Base-by-base conservation (phyloP, 75 land plant species). In the Pinus albicaulis region DNA sequence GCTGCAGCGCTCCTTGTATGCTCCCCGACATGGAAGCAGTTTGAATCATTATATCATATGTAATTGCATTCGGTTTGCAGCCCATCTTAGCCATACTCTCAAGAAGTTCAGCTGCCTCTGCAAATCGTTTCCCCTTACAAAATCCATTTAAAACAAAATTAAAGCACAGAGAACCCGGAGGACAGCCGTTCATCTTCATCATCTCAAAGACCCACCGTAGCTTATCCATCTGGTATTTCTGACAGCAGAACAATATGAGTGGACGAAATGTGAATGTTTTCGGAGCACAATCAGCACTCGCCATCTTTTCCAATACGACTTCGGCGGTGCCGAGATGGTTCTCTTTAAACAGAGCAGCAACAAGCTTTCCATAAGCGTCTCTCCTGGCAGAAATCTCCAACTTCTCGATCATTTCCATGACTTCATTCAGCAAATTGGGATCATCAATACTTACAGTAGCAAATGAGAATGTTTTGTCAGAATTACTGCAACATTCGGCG, bases 141-240 rank as follows among this genome's bases (percentile, higher is more conserved):
- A 64, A 4, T 16, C 16, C 34, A 15, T 38, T 64, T 31, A 64
- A 64, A 64, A 36, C 68, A 16, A 31, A 28, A 64, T 17, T 64
- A 17, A 28, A 64, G 34, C 68, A 64, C 28, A 64, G 1, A 28
- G 68, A 17, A 64, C 34, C 41, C 17, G 68, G 68, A 20, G 68
- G 68, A 12, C 38, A 64, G 41, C 68, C 68, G 28, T 48, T 48
- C 52, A 48, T 48, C 52, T 31, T 64, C 68, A 31, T 64, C 68
- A 31, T 64, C 17, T 64, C 68, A 64, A 64, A 64, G 16, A 64
- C 38, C 38, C 8, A 16, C 28, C 31, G 19, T 7, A 64, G 68
- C 19, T 36, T 64, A 64, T 64, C 68, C 68, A 64, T 64, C 68
- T 31, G 38, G 34, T 64, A 28, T 31, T 64, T 64, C 41, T 64